Evolutionary conservation across 345 rosid species (phyloP), one percentile per base, ranked within the genome.

Genomic region (Boechera retrofracta): DNA sequence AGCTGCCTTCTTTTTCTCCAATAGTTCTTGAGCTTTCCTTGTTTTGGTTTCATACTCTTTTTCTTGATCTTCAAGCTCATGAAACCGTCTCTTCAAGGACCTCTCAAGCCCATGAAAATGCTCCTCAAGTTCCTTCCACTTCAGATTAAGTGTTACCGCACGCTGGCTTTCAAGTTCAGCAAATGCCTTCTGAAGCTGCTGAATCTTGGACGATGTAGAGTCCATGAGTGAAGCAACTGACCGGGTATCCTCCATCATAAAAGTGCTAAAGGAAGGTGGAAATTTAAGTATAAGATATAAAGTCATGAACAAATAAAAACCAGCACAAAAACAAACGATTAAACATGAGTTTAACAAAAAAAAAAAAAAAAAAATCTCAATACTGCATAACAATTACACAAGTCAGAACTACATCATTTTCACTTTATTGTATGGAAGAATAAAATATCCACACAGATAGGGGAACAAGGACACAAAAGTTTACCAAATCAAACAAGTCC

Each of bases 121-220:
- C 75, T 91, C 98, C 82, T 95, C 98, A 44, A 95, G 87, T 80
- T 91, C 99, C 83, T 91, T 91, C 99, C 99, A 92, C 78, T 88
- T 95, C 79, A 95, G 58, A 81, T 95, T 91, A 63, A 95, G 94
- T 7, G 98, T 86, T 58, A 95, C 82, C 2, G 97, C 97, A 64
- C 94, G 87, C 64, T 93, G 91, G 69, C 94, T 91, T 81, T 95
- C 98, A 72, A 95, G 99, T 83, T 95, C 98, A 81, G 98, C 94
- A 85, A 95, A 95, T 11, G 99, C 99, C 83, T 84, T 92, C 91
- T 95, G 98, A 85, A 96, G 99, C 83, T 96, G 98, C 68, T 88
- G 93, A 77, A 95, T 95, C 89, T 91, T 95, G 32, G 93, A 89
- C 39, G 87, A 77, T 10, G 99, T 88, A 9, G 97, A 89, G 79